A percentile compares a stretch with the other conserved stretches of the same genome.
Evolutionary conservation across 1,139 yeast genomes (phyloP).

Genomic region (Suhomyces chickasaworum): DNA sequence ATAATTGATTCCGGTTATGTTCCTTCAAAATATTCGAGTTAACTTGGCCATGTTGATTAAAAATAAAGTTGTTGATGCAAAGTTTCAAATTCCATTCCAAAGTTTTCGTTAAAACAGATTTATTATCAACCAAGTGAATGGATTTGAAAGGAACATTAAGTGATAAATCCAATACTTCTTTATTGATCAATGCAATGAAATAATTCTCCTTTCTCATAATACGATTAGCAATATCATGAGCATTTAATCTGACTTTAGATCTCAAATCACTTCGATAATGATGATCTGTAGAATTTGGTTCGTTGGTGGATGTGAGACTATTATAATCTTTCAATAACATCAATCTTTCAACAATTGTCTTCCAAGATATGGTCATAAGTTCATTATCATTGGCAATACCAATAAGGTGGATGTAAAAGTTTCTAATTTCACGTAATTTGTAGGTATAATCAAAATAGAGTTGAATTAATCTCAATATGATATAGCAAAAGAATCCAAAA

Average conservation of each 20-base stretch:
- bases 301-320: conserved; percentile 57
- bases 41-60: conserved; percentile 83
- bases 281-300: conserved; percentile 18
- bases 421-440: conserved; percentile 61
- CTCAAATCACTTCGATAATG: conserved; percentile 55
- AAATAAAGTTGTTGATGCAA: conserved; percentile 84
- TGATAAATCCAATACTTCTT: conserved; percentile 68
- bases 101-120: conserved; percentile 70
- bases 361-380: conserved; percentile 93
- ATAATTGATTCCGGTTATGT: conserved; percentile 63
- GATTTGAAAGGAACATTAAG: conserved; percentile 37
- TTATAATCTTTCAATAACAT: conserved; percentile 79
- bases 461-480: conserved; percentile 61
- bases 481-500: conserved; percentile 61
- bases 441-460: conserved; percentile 53
- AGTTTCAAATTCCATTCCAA: conserved; percentile 92
- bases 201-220: conserved; percentile 95
- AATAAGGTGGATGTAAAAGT: conserved; percentile 67
- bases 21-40: conserved; percentile 73
- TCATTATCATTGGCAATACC: conserved; percentile 72
- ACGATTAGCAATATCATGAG: conserved; percentile 93
- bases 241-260: conserved; percentile 75
- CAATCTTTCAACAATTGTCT: conserved; percentile 75
- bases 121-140: conserved; percentile 24
- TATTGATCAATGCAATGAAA: conserved; percentile 84